Base-by-base conservation (phyloP, 345 rosid genomes). In the Laguncularia racemosa region DNA sequence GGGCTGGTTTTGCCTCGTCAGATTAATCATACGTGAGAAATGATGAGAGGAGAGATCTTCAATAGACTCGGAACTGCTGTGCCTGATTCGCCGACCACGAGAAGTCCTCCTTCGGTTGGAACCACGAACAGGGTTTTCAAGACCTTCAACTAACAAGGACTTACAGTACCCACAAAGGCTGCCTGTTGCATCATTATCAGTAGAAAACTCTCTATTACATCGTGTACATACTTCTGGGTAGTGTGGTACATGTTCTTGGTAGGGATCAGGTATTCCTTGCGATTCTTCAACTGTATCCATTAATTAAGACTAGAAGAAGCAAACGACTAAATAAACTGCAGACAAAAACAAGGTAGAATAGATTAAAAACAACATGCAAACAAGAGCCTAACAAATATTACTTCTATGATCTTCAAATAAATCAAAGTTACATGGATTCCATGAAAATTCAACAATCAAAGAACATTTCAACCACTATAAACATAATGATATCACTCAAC, bases 131-230 rank as follows among this genome's bases (percentile, higher is more conserved):
- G 90, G 81, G 46, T 74, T 76, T 66, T 73, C 83, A 57, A 65
- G 69, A 77, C 79, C 86, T 77, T 91, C 90, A 18, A 82, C 85
- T 55, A 81, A 75, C 71, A 84, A 67, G 71, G 86, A 88, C 55
- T 88, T 84, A 69, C 98, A 91, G 75, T 84, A 92, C 56, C 84
- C 83, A 28, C 98, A 91, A 40, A 60, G 72, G 66, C 77, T 78
- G 43, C 20, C 64, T 16, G 46, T 16, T 47, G 71, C 62, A 56
- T 85, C 84, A 49, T 65, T 73, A 49, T 79, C 79, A 58, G 86
- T 68, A 48, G 69, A 62, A 58, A 78, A 67, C 40, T 53, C 67
- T 78, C 76, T 68, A 63, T 72, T 75, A 67, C 98, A 91, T 6
- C 82, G 46, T 52, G 80, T 60, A 74, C 98, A 91, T 20, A 70